A percentile compares a stretch with the other conserved stretches of the same genome.
These are phyloP conservation scores for Hypsizygus marmoreus DNA, from an alignment of 768 basidiomycete species.

Conservation along the genomic window DNA sequence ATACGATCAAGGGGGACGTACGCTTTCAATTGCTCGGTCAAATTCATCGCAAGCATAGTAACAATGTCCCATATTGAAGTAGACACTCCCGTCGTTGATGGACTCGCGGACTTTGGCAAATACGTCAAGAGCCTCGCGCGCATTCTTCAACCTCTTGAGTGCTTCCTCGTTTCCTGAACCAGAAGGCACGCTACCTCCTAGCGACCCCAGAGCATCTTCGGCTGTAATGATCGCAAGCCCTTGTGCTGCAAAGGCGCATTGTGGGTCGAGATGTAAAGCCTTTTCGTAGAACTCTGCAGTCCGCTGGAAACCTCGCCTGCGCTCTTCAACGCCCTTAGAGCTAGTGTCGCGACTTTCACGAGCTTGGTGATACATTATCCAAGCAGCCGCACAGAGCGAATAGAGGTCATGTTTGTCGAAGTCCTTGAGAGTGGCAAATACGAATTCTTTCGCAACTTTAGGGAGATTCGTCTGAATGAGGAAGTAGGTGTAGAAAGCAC, in stretches of 20 bases:
- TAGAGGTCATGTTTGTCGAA: conserved; percentile 88
- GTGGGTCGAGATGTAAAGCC: conserved; percentile 79
- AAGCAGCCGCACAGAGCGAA: conserved; percentile 86
- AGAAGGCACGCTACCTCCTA: conserved; percentile 53
- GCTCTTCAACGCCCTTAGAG: conserved; percentile 62
- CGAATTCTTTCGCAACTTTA: conserved; percentile 83
- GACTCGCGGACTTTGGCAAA: conserved; percentile 92
- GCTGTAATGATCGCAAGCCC: conserved; percentile 93
- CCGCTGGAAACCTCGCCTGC: conserved; percentile 74
- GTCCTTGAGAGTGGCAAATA: conserved; percentile 85
- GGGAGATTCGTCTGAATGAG: conserved; percentile 74
- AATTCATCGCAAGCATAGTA: conserved; percentile 92
- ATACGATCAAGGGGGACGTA: conserved; percentile 38
- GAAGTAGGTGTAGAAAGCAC: conserved; percentile 93
- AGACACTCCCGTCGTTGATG: conserved; percentile 79
- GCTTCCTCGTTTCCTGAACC: conserved; percentile 59
- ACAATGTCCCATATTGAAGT: conserved; percentile 96
- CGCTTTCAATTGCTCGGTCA: conserved; percentile 94
- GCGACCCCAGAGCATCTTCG: conserved; percentile 81
- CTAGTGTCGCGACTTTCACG: conserved; percentile 78
- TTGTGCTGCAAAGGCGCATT: conserved; percentile 92
- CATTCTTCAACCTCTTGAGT: conserved; percentile 65
- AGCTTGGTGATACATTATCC: conserved; percentile 83
- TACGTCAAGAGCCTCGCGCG: conserved; percentile 85
- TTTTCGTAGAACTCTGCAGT: conserved; percentile 93